Base-by-base conservation (phyloP, 2,329 filamentous ascomycete species). In the Xylariales sp. region DNA sequence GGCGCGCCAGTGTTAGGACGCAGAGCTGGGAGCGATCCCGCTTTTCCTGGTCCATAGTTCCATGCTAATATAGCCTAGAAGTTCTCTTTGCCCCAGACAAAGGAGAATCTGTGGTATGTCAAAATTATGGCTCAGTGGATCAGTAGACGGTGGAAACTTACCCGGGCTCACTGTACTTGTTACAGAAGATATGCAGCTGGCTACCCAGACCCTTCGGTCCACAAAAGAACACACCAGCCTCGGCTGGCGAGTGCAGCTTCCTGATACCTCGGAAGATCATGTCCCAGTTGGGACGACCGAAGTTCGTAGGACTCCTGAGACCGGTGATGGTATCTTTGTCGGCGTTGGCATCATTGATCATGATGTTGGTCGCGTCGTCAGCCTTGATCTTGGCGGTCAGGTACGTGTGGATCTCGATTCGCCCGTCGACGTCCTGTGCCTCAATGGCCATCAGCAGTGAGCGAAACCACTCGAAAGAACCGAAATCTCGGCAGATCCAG, bases 361-460 rank as follows among this genome's bases (percentile, higher is more conserved):
- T 91, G 68, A 93, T 91, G 67, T 93, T 91, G 33, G 86, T 89
- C 37, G 86, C 86, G 57, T 91, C 87, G 60, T 90, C 86, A 19
- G 80, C 77, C 70, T 89, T 88, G 68, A 91, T 89, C 71, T 86
- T 88, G 55, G 86, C 87, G 3, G 87, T 93, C 43, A 94, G 75
- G 61, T 93, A 94, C 1, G 86, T 89, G 65, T 93, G 87, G 46
- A 94, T 93, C 66, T 94, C 88, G 62, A 94, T 93, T 48, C 84
- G 77, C 63, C 88, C 81, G 56, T 88, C 83, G 48, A 88, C 73
- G 65, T 94, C 88, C 66, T 93, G 87, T 1, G 85, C 84, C 66
- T 93, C 88, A 54, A 94, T 91, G 41, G 88, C 88, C 48, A 89
- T 74, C 12, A 94, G 76, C 46, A 94, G 69, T 19, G 85, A 90